Evolutionary conservation across 305 asterid genomes (phyloP).

Genomic region (Rubia tinctorum): DNA sequence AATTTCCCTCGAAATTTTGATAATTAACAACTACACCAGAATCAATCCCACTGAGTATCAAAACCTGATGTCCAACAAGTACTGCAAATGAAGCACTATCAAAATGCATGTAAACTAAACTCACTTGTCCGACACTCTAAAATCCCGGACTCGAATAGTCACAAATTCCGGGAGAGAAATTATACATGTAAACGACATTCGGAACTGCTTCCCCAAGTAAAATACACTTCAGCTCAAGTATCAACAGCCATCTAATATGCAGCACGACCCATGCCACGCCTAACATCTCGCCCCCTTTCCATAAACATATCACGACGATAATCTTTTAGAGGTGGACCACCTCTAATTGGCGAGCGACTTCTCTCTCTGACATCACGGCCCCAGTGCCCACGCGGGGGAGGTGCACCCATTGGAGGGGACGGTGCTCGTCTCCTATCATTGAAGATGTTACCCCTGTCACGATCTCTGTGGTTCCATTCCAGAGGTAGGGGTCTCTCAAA

Average conservation of each 20-base stretch:
- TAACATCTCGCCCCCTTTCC: slow-evolving; percentile 55
- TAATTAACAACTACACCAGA: too few species aligned
- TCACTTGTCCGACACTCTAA: neutral
- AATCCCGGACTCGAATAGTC: neutral
- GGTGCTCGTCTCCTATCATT: slow-evolving; percentile 57
- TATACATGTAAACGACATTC: neutral
- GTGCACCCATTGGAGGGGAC: slow-evolving; percentile 46
- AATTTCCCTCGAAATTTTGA: neutral
- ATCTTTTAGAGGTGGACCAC: slow-evolving; percentile 45
- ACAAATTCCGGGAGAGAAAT: neutral
- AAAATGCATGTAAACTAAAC: neutral
- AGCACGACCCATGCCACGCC: slow-evolving; percentile 46
- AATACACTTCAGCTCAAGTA: neutral
- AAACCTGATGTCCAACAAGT: neutral
- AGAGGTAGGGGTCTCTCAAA: slow-evolving; percentile 46
- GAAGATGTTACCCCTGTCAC: slow-evolving; percentile 51
- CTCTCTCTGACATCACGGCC: slow-evolving; percentile 59
- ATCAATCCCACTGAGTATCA: neutral
- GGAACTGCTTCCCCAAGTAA: neutral
- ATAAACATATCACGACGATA: slow-evolving; percentile 47
- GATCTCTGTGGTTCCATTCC: slow-evolving; percentile 68
- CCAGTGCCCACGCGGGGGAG: slow-evolving; percentile 58
- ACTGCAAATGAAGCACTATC: neutral
- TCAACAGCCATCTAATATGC: slow-evolving; percentile 27
- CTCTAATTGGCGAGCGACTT: slow-evolving; percentile 77